phyloP scores from a whole-genome alignment of 2,329 filamentous ascomycete species.

The Acrocalymma vagum region DNA sequence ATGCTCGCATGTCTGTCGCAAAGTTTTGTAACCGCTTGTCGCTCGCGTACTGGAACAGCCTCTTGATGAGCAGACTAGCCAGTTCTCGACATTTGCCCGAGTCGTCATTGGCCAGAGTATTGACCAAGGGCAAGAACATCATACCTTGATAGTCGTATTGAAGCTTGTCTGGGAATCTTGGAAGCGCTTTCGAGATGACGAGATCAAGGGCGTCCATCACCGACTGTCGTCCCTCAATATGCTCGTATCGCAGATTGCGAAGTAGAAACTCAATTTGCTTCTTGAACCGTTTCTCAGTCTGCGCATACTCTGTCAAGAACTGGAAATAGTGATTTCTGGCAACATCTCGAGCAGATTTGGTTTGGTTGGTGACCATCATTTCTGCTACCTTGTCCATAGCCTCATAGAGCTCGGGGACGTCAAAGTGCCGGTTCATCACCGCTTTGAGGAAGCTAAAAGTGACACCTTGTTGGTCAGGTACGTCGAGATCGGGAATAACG shows the following conservation, averaged over 20 bases:
- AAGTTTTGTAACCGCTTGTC: slow-evolving; percentile 76
- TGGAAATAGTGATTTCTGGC: slow-evolving; percentile 92
- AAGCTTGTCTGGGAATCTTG: slow-evolving; percentile 68
- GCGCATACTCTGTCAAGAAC: slow-evolving; percentile 93
- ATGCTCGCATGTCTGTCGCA: slow-evolving; percentile 73
- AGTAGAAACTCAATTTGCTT: slow-evolving; percentile 91
- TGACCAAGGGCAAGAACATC: slow-evolving; percentile 86
- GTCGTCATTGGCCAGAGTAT: slow-evolving; percentile 88
- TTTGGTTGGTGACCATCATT: slow-evolving; percentile 96
- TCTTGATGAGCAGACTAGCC: slow-evolving; percentile 80
- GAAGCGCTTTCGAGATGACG: slow-evolving; percentile 76
- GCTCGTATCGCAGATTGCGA: slow-evolving; percentile 89
- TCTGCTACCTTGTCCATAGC: slow-evolving; percentile 81
- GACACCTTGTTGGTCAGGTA: slow-evolving; percentile 89
- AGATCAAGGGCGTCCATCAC: slow-evolving; percentile 92
- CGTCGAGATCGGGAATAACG: slow-evolving; percentile 87
- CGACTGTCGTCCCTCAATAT: slow-evolving; percentile 87
- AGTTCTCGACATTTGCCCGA: slow-evolving; percentile 84
- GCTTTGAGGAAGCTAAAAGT: slow-evolving; percentile 94
- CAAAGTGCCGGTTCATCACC: slow-evolving; percentile 82
- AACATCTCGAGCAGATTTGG: slow-evolving; percentile 84
- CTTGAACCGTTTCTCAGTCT: slow-evolving; percentile 85
- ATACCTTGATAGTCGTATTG: slow-evolving; percentile 82
- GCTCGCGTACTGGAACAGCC: slow-evolving; percentile 81
- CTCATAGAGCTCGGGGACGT: slow-evolving; percentile 90